phyloP scores from a whole-genome alignment of 1,139 yeast species.

The Yamadazyma membranifaciens region DNA sequence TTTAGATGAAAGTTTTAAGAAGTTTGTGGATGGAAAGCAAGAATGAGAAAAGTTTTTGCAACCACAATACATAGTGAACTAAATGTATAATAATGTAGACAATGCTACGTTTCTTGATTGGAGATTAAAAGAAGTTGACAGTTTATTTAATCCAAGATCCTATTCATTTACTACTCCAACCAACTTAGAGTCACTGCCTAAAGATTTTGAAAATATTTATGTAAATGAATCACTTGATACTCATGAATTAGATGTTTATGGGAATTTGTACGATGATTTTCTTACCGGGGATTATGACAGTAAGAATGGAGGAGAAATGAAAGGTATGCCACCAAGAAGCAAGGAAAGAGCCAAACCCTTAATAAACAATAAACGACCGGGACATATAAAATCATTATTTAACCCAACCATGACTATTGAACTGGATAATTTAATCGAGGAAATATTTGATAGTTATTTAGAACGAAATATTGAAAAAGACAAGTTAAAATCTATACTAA shows the following conservation, averaged over 20 bases:
- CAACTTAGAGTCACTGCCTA: background rate
- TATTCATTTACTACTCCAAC: too few relatives aligned
- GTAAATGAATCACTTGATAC: background rate
- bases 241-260: too few relatives aligned
- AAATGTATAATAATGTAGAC: background rate
- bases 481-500: background rate
- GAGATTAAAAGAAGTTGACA: too few relatives aligned
- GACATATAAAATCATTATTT: too few relatives aligned
- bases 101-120: background rate
- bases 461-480: background rate
- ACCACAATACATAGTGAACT: background rate
- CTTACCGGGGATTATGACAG: too few relatives aligned
- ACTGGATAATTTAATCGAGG: background rate
- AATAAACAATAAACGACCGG: too few relatives aligned
- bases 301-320: too few relatives aligned
- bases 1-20: conserved; percentile 2
- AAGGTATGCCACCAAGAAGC: too few relatives aligned
- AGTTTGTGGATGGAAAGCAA: background rate
- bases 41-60: background rate
- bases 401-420: background rate
- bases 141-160: background rate
- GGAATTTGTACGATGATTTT: too few relatives aligned
- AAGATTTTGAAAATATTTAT: background rate
- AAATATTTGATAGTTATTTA: conserved; percentile 3
- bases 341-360: too few relatives aligned